A percentile compares a stretch with the other conserved stretches of the same genome.
Evolutionary conservation across 495 filamentous ascomycete genomes (phyloP).

Genomic region (Neurospora africana): DNA sequence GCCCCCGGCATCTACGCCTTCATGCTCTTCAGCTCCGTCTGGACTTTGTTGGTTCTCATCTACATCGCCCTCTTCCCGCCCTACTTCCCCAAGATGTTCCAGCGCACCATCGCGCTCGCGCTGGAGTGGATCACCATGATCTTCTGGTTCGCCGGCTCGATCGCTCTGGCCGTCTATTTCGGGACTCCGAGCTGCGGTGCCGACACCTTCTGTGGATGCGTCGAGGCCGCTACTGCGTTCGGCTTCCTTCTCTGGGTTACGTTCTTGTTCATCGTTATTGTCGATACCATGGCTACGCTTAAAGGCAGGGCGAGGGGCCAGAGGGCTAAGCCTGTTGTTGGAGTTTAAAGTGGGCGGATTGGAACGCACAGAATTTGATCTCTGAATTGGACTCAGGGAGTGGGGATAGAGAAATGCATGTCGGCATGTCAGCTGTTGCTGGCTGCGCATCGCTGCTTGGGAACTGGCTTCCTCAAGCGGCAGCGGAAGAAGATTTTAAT

Average conservation of each 20-base stretch:
- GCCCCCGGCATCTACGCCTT: conserved; percentile 50
- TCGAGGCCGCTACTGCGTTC: conserved; percentile 36
- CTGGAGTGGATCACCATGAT: conserved; percentile 64
- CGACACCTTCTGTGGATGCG: conserved; percentile 24
- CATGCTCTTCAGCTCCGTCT: conserved; percentile 63
- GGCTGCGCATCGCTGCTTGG: not conserved
- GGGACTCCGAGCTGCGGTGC: conserved; percentile 29
- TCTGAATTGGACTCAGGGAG: too few species aligned
- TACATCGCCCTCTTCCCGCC: conserved; percentile 57
- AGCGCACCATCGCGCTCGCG: conserved; percentile 52
- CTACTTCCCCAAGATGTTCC: conserved; percentile 45
- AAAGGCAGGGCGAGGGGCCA: not conserved
- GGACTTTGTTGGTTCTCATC: conserved; percentile 56
- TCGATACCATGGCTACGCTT: conserved; percentile 20
- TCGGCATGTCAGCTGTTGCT: not conserved
- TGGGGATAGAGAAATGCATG: not conserved
- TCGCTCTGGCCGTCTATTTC: conserved; percentile 57
- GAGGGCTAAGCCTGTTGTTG: not conserved
- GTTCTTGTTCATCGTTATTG: conserved; percentile 27
- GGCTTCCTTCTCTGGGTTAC: conserved; percentile 36
- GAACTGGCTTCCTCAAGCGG: not conserved
- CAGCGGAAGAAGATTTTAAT: not conserved
- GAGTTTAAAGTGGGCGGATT: not conserved
- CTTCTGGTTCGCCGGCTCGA: conserved; percentile 81
- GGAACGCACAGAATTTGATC: not conserved